Base-by-base conservation (phyloP, 495 filamentous ascomycete genomes). In the Daldinia childiae region DNA sequence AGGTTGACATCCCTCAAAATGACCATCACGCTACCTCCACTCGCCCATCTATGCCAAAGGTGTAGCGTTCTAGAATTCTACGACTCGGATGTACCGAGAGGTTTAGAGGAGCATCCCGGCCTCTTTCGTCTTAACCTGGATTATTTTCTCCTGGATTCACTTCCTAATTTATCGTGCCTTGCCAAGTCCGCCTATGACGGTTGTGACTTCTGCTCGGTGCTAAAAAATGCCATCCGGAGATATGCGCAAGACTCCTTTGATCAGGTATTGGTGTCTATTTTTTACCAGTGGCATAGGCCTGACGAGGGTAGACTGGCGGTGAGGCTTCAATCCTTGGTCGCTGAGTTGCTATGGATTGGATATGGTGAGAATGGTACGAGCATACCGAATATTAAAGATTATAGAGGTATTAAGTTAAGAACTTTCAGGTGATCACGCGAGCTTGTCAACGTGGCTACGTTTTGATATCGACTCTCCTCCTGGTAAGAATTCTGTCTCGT, bases 381-480 rank as follows among this genome's bases (percentile, higher is more conserved):
- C 17, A 21, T 17, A 45, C 2, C 9, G 11, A 17, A 45, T n/a
- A n/a, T 21, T 9, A 3, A 21, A 45, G 41, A 21, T 19, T 7
- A 19, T 19, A 2, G 6, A 45, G 19, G 41, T 3, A 21, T 21
- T 21, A 8, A 17, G 41, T 6, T 63, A 48, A 39, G 4, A 29
- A 32, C 24, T 0, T 45, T 12, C 58, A 50, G 50, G 41, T 41
- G 12, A 39, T 39, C 29, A 50, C 11, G 52, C 29, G 41, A 59
- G 30, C 26, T 29, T 15, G 12, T 63, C 60, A 6, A 54, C 54
- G 15, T 65, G 26, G 38, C 17, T 65, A 19, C 39, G 50, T 9
- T 65, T 65, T 50, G 51, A 36, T 29, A 48, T 65, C 15, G 62
- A 58, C 38, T 45, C 62, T 34, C 54, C 59, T 19, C 38, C 43